A percentile compares a stretch with the other conserved stretches of the same genome.
These are phyloP conservation scores for Wilcoxina mikolae DNA, from an alignment of 495 filamentous ascomycete genomes.

Conservation along the genomic window DNA sequence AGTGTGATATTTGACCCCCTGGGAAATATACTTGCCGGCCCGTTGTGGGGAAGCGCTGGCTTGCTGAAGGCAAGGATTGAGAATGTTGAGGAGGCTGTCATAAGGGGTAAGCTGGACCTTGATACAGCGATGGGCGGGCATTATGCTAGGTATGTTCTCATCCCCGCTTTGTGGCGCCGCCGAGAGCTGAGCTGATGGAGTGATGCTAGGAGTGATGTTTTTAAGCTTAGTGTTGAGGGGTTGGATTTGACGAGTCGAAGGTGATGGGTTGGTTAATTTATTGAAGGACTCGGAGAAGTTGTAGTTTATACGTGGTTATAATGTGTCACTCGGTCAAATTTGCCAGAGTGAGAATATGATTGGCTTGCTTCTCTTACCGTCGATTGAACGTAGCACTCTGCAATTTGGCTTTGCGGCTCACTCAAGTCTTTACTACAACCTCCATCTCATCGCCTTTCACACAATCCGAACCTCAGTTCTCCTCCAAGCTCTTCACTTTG, in stretches of 20 bases:
- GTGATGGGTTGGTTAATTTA: too few species aligned
- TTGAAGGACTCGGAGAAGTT: too few species aligned
- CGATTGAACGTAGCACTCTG: too few species aligned
- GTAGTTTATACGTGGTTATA: too few species aligned
- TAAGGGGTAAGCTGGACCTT: slow-evolving; percentile 42
- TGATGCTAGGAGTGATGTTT: slow-evolving; percentile 23
- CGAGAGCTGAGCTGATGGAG: slow-evolving; percentile 29
- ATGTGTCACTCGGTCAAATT: too few species aligned
- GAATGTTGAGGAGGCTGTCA: slow-evolving; percentile 32
- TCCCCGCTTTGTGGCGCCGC: slow-evolving; percentile 15
- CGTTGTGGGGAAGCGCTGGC: slow-evolving; percentile 65
- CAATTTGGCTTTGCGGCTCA: too few species aligned
- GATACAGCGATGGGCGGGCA: slow-evolving; percentile 31
- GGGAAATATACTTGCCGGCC: slow-evolving; percentile 62
- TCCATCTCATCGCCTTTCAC: too few species aligned
- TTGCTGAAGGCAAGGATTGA: slow-evolving; percentile 37
- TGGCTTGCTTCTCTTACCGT: too few species aligned
- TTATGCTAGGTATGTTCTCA: slow-evolving; percentile 20
- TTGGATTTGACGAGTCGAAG: slow-evolving; percentile 17
- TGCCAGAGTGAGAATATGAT: too few species aligned
- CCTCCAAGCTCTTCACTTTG: too few species aligned
- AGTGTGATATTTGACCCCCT: slow-evolving; percentile 68
- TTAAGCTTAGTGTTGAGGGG: slow-evolving; percentile 19
- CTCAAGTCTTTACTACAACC: too few species aligned
- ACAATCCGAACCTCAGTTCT: too few species aligned